These are phyloP conservation scores for Tricholoma sp. DNA, from an alignment of 768 basidiomycete genomes.

Conservation along the genomic window DNA sequence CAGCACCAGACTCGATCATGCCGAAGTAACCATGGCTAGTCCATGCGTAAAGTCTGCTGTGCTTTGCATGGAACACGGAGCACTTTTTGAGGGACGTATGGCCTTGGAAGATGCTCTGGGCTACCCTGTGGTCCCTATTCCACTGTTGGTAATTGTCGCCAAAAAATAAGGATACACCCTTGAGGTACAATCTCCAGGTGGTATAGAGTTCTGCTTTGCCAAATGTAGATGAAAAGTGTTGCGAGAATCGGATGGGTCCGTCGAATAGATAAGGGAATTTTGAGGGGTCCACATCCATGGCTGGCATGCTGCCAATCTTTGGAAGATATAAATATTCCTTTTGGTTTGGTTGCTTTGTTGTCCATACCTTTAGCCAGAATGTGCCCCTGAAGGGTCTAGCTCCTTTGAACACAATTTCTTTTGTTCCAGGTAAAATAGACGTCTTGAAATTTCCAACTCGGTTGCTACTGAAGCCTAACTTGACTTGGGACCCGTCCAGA, in stretches of 20 bases:
- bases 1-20: constrained; percentile 41
- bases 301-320: constrained; percentile 53
- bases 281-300: constrained; percentile 32
- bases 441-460: constrained; percentile 63
- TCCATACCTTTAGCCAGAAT: constrained; percentile 62
- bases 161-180: constrained; percentile 55
- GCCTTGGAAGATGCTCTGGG: constrained; percentile 66
- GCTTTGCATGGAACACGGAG: constrained; percentile 64
- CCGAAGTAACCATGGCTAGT: constrained; percentile 60
- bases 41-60: constrained; percentile 70
- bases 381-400: constrained; percentile 49
- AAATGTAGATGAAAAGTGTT: constrained; percentile 64
- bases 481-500: too few species aligned
- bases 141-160: constrained; percentile 56
- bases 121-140: constrained; percentile 64
- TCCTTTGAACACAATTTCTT: constrained; percentile 52
- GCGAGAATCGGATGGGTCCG: constrained; percentile 67
- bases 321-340: background rate
- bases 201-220: constrained; percentile 62
- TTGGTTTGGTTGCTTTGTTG: background rate
- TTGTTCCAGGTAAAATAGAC: constrained; percentile 48
- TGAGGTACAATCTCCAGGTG: constrained; percentile 74
- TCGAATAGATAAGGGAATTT: constrained; percentile 59
- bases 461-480: constrained; percentile 53
- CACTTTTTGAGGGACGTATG: constrained; percentile 60